Base-by-base conservation (phyloP, 2,329 filamentous ascomycete species). In the Ceratocystis huliohia region DNA sequence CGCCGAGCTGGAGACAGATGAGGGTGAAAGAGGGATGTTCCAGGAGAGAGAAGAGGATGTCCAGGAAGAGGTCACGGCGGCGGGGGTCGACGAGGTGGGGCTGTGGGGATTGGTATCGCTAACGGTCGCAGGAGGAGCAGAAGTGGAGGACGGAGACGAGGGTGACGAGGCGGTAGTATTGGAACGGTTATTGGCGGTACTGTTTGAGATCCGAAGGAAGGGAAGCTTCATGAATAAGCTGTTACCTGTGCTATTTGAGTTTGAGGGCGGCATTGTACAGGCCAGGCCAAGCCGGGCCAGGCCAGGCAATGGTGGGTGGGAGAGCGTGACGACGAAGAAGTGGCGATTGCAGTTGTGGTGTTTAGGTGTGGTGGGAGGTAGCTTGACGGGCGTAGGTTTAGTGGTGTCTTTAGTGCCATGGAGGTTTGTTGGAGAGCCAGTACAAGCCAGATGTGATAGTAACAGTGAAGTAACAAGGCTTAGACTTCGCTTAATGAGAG, bases 211-310 rank as follows among this genome's bases (percentile, higher is more conserved):
- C 6, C 59, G 65, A 50, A 66, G 65, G 41, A 66, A 63, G 2
- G 65, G 65, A 22, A 66, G 65, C 33, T 48, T 63, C 28, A 48
- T n/a, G 61, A 48, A 45, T n/a, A 63, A 48, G 46, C 61, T 46
- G 15, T 17, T 33, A 30, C 61, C 17, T 13, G 44, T 50, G 61
- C 56, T 17, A 33, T 37, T 59, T n/a, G 56, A 59, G 56, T 30
- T 59, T 37, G 56, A 37, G 33, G 56, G 20, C 56, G 56, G 56
- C 56, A 59, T 59, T 59, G 56, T 59, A 59, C 28, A 20, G 56
- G 28, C 56, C 20, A 53, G 48, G 48, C 20, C 20, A 53, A n/a
- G 25, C 37, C 37, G 61, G 44, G 59, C 20, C 44, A 46, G 61
- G 25, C 8, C 13, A 7, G 30, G 37, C 20, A 28, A 10, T 22